Base-by-base conservation (phyloP, 352 stramenopile genomes). In the Globisporangium middletonii region DNA sequence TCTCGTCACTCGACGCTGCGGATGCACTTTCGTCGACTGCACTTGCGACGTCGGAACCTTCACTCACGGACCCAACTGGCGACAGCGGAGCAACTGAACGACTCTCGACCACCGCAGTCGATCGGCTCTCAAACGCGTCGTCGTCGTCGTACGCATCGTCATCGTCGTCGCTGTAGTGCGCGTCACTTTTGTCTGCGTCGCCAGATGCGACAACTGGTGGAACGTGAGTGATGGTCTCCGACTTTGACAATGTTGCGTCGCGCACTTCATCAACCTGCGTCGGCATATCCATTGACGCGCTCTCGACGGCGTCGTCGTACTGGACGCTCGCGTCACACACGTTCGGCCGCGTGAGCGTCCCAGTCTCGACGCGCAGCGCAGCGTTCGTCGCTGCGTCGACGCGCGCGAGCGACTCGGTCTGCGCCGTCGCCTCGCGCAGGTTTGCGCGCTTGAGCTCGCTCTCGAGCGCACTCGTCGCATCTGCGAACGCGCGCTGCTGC, bases 41-140 rank as follows among this genome's bases (percentile, higher is more conserved):
- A 38, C 33, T 38, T 2, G 38, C 47, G 4, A 37, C 42, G 4
- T 63, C 50, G 19, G 50, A 28, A 6, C 53, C 48, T 13, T 63
- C 50, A 33, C 56, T 28, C 2, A 35, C 55, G 42, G 35, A 42
- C 2, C 35, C 8, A 44, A 38, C 42, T 12, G 53, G 53, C 3
- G 46, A 27, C 1, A 11, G 3, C 13, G 52, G 42, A 45, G 15
- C 12, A 4, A 4, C 6, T 57, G 23, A 37, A 35, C 9, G 4
- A 19, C 12, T 50, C 5, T 30, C 27, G 8, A 63, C 33, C 6
- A 38, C 51, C 6, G 50, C 23, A 8, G 52, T 38, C n/a, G 63
- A 18, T 37, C 69, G 61, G 41, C 66, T 77, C 42, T 84, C 73
- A 44, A 86, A 86, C 11, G 57, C 64, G 3, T 86, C 74, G 28